phyloP scores from a whole-genome alignment of 2,329 filamentous ascomycete genomes.

The Dactylonectria macrodidyma region DNA sequence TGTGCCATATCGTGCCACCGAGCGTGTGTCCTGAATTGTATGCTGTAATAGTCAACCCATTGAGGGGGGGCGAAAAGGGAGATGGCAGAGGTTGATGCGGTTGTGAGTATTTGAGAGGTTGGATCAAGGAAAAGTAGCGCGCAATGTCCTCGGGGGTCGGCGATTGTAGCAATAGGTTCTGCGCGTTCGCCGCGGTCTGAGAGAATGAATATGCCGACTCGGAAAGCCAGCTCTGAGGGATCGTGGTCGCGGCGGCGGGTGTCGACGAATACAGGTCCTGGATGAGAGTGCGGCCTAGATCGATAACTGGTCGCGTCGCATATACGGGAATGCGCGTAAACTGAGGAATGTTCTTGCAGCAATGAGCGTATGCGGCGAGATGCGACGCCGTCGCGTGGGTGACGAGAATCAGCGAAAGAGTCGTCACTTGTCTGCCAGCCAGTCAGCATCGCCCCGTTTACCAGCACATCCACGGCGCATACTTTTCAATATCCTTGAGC shows the following conservation, averaged over 20 bases:
- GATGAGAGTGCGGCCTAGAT: slow-evolving; percentile 89
- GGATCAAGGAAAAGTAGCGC: slow-evolving; percentile 90
- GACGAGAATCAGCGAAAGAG: slow-evolving; percentile 91
- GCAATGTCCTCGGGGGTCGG: slow-evolving; percentile 92
- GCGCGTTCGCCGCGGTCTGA: slow-evolving; percentile 63
- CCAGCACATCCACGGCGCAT: slow-evolving; percentile 50
- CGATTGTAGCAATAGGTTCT: slow-evolving; percentile 74
- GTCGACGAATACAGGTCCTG: slow-evolving; percentile 95
- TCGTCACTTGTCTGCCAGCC: slow-evolving; percentile 82
- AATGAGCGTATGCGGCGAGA: slow-evolving; percentile 93
- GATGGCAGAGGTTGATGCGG: slow-evolving; percentile 91
- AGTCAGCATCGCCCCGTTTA: slow-evolving; percentile 38
- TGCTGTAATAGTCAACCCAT: slow-evolving; percentile 93
- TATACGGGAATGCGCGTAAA: slow-evolving; percentile 96
- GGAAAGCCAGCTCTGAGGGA: slow-evolving; percentile 80
- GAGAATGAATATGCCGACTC: slow-evolving; percentile 71
- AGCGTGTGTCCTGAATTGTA: slow-evolving; percentile 97
- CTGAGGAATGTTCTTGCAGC: slow-evolving; percentile 94
- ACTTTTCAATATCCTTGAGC: slow-evolving; percentile 93
- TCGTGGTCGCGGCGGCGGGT: slow-evolving; percentile 87
- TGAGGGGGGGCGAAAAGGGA: slow-evolving; percentile 89
- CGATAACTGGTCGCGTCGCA: slow-evolving; percentile 93
- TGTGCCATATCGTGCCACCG: slow-evolving; percentile 98
- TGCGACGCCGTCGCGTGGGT: slow-evolving; percentile 95
- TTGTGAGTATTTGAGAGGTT: slow-evolving; percentile 96